Base-by-base conservation (phyloP, 2,329 filamentous ascomycete genomes). In the Tolypocladium amazonense region DNA sequence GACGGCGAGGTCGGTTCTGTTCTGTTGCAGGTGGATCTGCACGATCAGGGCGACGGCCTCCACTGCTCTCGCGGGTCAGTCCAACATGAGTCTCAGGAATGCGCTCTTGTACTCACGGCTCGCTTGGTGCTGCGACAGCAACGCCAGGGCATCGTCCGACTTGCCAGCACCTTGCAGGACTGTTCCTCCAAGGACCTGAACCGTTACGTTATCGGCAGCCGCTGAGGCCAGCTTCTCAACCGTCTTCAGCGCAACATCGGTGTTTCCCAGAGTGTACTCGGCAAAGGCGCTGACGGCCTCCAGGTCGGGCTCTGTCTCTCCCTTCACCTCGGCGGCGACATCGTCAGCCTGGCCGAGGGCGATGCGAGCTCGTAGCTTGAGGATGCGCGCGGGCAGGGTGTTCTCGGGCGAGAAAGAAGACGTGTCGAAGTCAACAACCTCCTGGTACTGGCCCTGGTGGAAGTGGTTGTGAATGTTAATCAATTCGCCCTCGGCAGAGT, bases 1-100 rank as follows among this genome's bases (percentile, higher is more conserved):
- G 15, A 92, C 69, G 1, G 94, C 94, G 56, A 97, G 84, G 73
- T 97, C 93, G 68, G 88, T 88, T 66, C 93, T 85, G 79, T 97
- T 97, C 72, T 96, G 91, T 67, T 90, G 83, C 12, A 97, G 86
- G 70, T 97, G 88, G 66, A 97, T 95, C 73, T 99, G 93, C 37
- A 92, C 87, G 64, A 94, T 92, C 62, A 97, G 78, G 53, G 92
- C 88, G 58, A 97, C 90, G 59, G 90, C 88, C 65, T 87, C 84
- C 61, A 87, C 83, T 86, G 60, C 25, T 56, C n/a, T 43, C n/a
- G 56, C 54, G 47, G 43, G 62, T 74, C 62, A 71, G 69, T 61
- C 4, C 23, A 5, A 14, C 53, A 38, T 60, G 37, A 4, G 11
- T 11, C 27, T 2, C 35, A 23, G n/a, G 6, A 0, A 27, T 18